Percentiles rank a stretch among this genome's conserved stretches.
Conservation (phyloP, 208 protist genomes). For the Entamoeba invadens region DNA sequence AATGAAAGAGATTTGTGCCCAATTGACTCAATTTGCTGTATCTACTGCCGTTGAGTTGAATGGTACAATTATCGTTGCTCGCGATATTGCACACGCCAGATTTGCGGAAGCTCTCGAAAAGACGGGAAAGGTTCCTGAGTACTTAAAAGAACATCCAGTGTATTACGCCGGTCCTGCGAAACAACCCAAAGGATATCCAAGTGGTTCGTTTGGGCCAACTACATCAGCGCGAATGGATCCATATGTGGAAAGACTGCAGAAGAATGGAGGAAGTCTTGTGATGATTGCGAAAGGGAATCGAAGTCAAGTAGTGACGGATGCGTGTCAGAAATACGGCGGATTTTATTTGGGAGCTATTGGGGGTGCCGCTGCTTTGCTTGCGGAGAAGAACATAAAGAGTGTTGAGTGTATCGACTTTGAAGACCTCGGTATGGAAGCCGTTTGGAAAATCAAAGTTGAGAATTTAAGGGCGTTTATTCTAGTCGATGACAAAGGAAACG, state of each 20-base stretch:
- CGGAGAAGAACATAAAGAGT: slow-evolving; percentile 66
- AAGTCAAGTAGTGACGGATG: slow-evolving; percentile 42
- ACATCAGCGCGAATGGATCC: slow-evolving; percentile 80
- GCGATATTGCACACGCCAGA: slow-evolving; percentile 83
- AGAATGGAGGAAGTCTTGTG: slow-evolving; percentile 61
- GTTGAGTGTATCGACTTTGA: slow-evolving; percentile 67
- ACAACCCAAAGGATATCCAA: slow-evolving; percentile 67
- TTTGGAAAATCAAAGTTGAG: slow-evolving; percentile 73
- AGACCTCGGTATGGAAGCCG: slow-evolving; percentile 59
- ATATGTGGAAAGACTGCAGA: slow-evolving; percentile 75
- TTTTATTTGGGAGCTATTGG: slow-evolving; percentile 87
- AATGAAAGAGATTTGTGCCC: slow-evolving; percentile 51
- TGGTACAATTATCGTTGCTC: slow-evolving; percentile 78
- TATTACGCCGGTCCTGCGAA: slow-evolving; percentile 70
- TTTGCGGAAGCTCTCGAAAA: slow-evolving; percentile 30
- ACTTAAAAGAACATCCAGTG: slow-evolving; percentile 16
- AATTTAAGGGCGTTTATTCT: slow-evolving; percentile 87
- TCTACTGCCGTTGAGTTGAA: slow-evolving; percentile 70
- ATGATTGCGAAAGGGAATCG: slow-evolving; percentile 85
- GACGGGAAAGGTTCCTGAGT: slow-evolving; percentile 11
- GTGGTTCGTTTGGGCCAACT: slow-evolving; percentile 79
- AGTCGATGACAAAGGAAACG: slow-evolving; percentile 85
- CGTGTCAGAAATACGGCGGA: slow-evolving; percentile 75
- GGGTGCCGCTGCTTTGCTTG: slow-evolving; percentile 76
- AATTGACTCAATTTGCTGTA: slow-evolving; percentile 22